Percentiles rank a stretch among this genome's conserved stretches.
Evolutionary conservation across 2,329 filamentous ascomycete species (phyloP).

Genomic region (Chalaropsis thielavioides): DNA sequence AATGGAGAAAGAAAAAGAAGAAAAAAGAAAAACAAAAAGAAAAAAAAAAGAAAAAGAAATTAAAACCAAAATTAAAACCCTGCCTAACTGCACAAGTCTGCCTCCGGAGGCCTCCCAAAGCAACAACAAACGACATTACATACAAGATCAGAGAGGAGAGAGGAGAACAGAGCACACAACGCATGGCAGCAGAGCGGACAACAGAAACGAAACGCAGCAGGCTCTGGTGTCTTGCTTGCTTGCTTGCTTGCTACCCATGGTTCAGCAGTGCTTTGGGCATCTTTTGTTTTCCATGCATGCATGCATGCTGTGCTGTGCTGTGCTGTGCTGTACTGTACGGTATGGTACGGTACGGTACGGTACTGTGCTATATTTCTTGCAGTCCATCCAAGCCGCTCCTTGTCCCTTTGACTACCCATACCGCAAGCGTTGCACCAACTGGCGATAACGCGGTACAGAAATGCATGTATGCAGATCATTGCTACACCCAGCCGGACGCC

Average conservation of each 20-base stretch:
- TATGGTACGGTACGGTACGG: no score
- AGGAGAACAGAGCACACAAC: neutral
- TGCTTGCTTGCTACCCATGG: neutral
- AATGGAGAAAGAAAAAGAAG: neutral
- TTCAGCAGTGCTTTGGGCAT: neutral
- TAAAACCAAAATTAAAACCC: neutral
- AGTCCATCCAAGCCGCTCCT: neutral
- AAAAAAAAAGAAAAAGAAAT: neutral
- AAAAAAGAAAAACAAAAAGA: neutral
- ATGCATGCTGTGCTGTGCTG: no score
- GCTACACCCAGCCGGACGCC: neutral
- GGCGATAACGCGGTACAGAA: neutral
- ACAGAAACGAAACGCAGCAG: no score
- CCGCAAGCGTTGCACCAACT: neutral
- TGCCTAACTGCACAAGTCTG: neutral
- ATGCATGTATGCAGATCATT: slow-evolving; percentile 6
- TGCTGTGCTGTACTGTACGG: no score
- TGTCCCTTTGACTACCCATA: neutral
- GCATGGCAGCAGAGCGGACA: neutral
- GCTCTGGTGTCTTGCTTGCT: neutral
- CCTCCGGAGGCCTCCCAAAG: neutral
- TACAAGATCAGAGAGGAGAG: neutral
- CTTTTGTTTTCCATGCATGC: neutral
- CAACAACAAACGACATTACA: neutral
- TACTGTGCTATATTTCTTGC: no score